Evolutionary conservation across 1,139 yeast genomes (phyloP).

Genomic region (Taphrina wiesneri): DNA sequence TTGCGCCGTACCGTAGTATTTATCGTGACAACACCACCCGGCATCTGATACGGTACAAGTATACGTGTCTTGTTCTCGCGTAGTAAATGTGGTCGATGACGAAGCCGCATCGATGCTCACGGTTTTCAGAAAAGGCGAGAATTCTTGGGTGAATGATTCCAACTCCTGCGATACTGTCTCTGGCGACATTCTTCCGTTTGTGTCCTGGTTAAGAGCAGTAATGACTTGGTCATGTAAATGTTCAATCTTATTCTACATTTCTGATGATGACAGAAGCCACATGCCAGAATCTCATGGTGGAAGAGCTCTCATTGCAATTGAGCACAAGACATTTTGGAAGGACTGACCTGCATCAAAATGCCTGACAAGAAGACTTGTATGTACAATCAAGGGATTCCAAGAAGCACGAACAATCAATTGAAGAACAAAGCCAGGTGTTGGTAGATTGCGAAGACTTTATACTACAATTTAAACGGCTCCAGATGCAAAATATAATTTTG

Average conservation of each 20-base stretch:
- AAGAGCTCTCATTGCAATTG: too few relatives aligned
- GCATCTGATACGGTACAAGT: conserved; percentile 2
- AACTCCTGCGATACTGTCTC: conserved; percentile 1
- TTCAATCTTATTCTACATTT: too few relatives aligned
- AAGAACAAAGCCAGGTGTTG: not conserved
- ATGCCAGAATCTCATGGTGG: too few relatives aligned
- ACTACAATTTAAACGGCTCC: conserved; percentile 23
- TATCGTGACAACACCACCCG: conserved; percentile 6
- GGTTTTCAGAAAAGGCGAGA: not conserved
- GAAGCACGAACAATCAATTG: not conserved
- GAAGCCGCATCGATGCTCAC: not conserved
- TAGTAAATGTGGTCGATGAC: not conserved
- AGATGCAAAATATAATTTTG: conserved; percentile 40
- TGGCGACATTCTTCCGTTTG: conserved; percentile 1
- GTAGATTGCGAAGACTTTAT: not conserved
- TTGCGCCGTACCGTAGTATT: conserved; percentile 9
- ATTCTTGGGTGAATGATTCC: not conserved
- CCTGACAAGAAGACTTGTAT: too few relatives aligned
- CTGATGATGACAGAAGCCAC: too few relatives aligned
- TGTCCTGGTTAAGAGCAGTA: too few relatives aligned
- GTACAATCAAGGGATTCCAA: too few relatives aligned
- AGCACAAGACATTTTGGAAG: too few relatives aligned
- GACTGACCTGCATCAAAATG: too few relatives aligned
- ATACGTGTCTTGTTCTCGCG: not conserved
- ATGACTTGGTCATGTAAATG: too few relatives aligned